These are phyloP conservation scores for Gossypium gossypioides DNA, from an alignment of 441 rosid species.

Conservation along the genomic window DNA sequence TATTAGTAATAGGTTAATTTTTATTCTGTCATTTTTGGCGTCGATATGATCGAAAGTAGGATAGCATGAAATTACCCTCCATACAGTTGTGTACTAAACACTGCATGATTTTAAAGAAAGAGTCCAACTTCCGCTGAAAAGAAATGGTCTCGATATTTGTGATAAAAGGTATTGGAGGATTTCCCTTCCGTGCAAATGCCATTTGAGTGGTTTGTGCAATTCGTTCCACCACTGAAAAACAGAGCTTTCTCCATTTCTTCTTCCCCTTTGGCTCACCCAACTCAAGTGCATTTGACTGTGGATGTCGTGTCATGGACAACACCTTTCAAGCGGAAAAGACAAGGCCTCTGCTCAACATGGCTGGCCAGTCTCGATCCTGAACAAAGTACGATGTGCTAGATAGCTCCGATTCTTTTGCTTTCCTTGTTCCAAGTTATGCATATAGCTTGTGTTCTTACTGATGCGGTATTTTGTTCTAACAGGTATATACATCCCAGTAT, in stretches of 20 bases:
- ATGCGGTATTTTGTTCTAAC: constrained; percentile 13
- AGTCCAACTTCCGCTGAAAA: background rate
- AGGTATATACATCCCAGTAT: constrained; percentile 58
- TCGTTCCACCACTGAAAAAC: constrained; percentile 74
- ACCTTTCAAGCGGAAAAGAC: constrained; percentile 64
- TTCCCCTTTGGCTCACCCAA: constrained; percentile 68
- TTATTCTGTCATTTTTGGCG: background rate
- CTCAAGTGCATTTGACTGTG: constrained; percentile 80
- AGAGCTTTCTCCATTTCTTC: constrained; percentile 90
- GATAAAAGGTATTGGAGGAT: constrained; percentile 70
- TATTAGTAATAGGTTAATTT: background rate
- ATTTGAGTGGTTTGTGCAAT: constrained; percentile 86
- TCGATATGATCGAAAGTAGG: background rate
- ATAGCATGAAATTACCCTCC: background rate
- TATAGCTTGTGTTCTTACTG: background rate
- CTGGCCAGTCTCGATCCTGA: constrained; percentile 67
- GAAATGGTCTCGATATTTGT: constrained; percentile 17
- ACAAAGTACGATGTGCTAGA: constrained; percentile 32
- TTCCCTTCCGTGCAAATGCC: constrained; percentile 90
- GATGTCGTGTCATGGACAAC: constrained; percentile 76
- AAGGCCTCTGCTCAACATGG: constrained; percentile 87
- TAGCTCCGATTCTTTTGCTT: constrained; percentile 1
- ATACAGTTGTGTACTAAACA: background rate
- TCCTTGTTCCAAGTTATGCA: background rate
- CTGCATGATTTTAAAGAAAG: background rate